Evolutionary conservation across 1,139 yeast genomes (phyloP).

Genomic region (Kodamaea alishanica): DNA sequence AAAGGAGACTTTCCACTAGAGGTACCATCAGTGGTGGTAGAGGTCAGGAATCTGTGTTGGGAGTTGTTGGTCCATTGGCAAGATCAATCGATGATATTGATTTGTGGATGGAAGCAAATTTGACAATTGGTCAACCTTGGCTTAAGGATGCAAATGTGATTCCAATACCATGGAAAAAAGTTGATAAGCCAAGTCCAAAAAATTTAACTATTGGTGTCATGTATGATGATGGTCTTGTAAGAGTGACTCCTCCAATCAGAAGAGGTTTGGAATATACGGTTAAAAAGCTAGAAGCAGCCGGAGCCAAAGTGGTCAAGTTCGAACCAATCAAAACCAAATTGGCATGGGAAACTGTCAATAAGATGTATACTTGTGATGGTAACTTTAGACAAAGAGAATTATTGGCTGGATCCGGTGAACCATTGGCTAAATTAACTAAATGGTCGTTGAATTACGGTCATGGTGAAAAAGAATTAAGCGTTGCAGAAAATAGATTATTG

Average conservation of each 20-base stretch:
- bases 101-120: constrained; percentile 53
- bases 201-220: constrained; percentile 35
- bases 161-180: constrained; percentile 62
- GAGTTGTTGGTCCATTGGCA: constrained; percentile 63
- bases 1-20: constrained; percentile 51
- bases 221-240: constrained; percentile 38
- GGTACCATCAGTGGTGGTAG: constrained; percentile 55
- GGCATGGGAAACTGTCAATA: constrained; percentile 50
- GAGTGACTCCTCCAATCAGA: constrained; percentile 54
- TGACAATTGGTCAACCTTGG: constrained; percentile 71
- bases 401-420: constrained; percentile 63
- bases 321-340: constrained; percentile 49
- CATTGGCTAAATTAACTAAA: constrained; percentile 55
- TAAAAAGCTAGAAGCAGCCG: constrained; percentile 17
- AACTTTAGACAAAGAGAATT: constrained; percentile 50
- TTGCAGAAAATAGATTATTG: constrained; percentile 47
- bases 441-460: constrained; percentile 58
- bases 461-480: constrained; percentile 43
- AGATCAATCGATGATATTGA: constrained; percentile 62
- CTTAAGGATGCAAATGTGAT: constrained; percentile 51
- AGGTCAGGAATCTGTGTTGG: constrained; percentile 57
- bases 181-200: constrained; percentile 29
- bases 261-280: constrained; percentile 21
- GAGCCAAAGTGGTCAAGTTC: constrained; percentile 30
- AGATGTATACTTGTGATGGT: constrained; percentile 58